phyloP scores from a whole-genome alignment of 2,329 filamentous ascomycete species.

The Cercospora sojina region DNA sequence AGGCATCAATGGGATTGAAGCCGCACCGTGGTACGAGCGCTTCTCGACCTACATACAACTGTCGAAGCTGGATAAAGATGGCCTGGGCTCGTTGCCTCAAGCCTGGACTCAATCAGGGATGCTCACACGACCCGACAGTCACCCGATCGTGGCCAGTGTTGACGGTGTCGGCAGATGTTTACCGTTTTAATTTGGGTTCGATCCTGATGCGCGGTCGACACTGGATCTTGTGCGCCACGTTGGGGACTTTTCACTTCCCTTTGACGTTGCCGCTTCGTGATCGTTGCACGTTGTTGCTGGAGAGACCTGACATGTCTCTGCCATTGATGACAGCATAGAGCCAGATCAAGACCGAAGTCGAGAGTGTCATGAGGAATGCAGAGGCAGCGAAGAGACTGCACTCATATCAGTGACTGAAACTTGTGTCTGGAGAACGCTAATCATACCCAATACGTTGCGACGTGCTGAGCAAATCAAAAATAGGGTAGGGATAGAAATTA shows the following conservation, averaged over 20 bases:
- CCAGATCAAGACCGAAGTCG: conserved; percentile 67
- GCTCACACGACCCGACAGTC: background rate
- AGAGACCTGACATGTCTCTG: conserved; percentile 21
- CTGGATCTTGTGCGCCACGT: background rate
- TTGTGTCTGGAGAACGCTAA: background rate
- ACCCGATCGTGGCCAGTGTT: background rate
- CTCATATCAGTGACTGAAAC: conserved; percentile 16
- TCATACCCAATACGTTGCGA: conserved; percentile 58
- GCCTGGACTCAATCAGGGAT: background rate
- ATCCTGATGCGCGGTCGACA: background rate
- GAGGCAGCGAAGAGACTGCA: conserved; percentile 48
- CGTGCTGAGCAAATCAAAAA: conserved; percentile 69
- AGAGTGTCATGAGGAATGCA: conserved; percentile 68
- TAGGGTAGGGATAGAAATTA: conserved; percentile 78
- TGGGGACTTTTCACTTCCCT: conserved; percentile 20
- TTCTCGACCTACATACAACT: background rate
- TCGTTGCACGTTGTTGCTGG: conserved; percentile 17
- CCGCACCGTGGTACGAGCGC: background rate
- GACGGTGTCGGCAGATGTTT: background rate
- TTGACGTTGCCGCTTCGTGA: conserved; percentile 31
- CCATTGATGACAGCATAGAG: conserved; percentile 68
- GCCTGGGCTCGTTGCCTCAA: background rate
- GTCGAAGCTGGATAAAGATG: background rate
- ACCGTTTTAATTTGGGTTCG: background rate
- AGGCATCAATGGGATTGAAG: background rate